These are phyloP conservation scores for Danielia oregonensis DNA, from an alignment of 805 yeast genomes.

Conservation along the genomic window DNA sequence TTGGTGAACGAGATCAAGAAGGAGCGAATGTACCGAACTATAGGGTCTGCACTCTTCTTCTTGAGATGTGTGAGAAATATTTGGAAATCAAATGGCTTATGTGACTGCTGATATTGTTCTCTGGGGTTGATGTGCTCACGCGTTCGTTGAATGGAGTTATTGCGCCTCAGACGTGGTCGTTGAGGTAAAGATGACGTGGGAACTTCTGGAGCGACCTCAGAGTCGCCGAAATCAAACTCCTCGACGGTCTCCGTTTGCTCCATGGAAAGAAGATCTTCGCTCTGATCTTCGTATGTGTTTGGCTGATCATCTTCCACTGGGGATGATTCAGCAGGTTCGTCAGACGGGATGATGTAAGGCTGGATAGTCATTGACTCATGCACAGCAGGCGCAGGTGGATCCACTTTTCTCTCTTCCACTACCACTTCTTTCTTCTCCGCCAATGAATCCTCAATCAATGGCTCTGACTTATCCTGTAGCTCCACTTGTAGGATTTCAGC, in stretches of 20 bases:
- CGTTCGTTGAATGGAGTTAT: constrained; percentile 10
- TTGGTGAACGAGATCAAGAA: constrained; percentile 74
- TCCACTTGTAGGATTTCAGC: too few relatives aligned
- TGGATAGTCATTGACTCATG: background rate
- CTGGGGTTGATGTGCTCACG: constrained; percentile 22
- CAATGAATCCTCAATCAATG: background rate
- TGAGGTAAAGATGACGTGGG: background rate
- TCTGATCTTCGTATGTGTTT: too few relatives aligned
- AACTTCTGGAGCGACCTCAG: background rate
- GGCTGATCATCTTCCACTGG: too few relatives aligned
- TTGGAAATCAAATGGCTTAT: constrained; percentile 75
- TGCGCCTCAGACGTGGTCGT: constrained; percentile 5
- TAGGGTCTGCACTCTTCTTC: constrained; percentile 78
- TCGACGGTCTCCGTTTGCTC: constrained; percentile 9
- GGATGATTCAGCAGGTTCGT: too few relatives aligned
- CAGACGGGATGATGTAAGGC: background rate
- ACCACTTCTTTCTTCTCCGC: too few relatives aligned
- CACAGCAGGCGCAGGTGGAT: background rate
- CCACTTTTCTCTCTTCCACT: too few relatives aligned
- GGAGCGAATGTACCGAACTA: constrained; percentile 79
- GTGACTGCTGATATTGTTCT: constrained; percentile 40
- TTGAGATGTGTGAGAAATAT: constrained; percentile 68
- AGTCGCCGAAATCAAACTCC: constrained; percentile 7
- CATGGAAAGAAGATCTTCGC: constrained; percentile 3
- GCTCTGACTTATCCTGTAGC: too few relatives aligned